Evolutionary conservation across 306 rosid genomes (phyloP), one percentile per base, ranked within the genome.

Genomic region (Pyrus pyrifolia): DNA sequence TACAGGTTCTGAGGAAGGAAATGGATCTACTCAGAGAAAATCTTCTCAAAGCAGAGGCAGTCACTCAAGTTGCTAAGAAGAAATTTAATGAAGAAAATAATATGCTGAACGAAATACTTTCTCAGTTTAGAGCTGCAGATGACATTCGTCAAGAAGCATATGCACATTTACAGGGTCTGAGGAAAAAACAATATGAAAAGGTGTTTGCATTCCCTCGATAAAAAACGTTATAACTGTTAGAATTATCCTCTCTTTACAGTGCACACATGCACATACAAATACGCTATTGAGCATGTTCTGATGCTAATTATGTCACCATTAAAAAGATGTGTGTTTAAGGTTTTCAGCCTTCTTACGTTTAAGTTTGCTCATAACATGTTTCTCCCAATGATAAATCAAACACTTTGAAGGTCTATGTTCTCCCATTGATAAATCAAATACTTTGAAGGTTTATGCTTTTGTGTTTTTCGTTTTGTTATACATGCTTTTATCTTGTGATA

Each of bases 81-180:
- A 86, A 70, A 76, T 83, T 45, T 61, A 85, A 80, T 51, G 89
- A 70, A 30, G 91, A 93, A 81, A 62, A 52, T 42, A 64, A 67
- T 14, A 61, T 81, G 78, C 45, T 87, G 83, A 83, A 79, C 35
- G 86, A 84, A 66, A 53, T 89, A 77, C 61, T 51, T 61, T 75
- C 83, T 74, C 86, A 64, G 76, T 89, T 82, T 75, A 87, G 67
- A 83, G 87, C 84, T 79, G 94, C 96, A 45, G 89, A 90, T 86
- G 85, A 76, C 70, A 74, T 76, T 81, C 98, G 98, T 61, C 98
- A 90, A 85, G 93, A 89, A 72, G 89, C 98, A 66, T 89, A 85
- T 51, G 83, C 81, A 17, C 80, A 90, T 83, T 79, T 86, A 68
- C 90, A 82, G 75, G 60, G 87, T 83, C 72, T 85, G 87, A 93